Base-by-base conservation (phyloP, 768 basidiomycete genomes). In the Mycena sanguinolenta region DNA sequence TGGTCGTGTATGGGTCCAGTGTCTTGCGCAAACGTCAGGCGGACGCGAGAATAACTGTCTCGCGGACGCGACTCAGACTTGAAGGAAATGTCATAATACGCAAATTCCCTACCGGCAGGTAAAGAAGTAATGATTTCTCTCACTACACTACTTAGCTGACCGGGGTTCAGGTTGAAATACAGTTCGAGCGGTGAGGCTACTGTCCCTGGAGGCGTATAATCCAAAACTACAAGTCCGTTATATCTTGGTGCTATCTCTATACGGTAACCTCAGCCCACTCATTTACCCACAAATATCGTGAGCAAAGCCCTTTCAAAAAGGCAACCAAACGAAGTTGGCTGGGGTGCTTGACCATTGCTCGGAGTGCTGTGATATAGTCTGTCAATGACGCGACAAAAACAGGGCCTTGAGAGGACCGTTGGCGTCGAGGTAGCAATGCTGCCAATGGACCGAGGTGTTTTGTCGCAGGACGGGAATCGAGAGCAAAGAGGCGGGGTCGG, bases 201-300 rank as follows among this genome's bases (percentile, higher is more conserved):
- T 10, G 32, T 34, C 32, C 32, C 4, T 34, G 32, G 32, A 34
- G 32, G 32, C 32, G 32, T 34, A 34, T 34, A 34, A 34, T 5
- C 32, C 10, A 10, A 10, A 34, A 34, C 32, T 34, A 34, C 32
- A 34, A 5, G 32, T 34, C 32, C 32, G 4, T 34, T 10, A 34
- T 34, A 34, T 34, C 32, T 34, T n/a, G n/a, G n/a, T n/a, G n/a
- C 32, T 34, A 34, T n/a, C n/a, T 42, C 53, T 65, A 65, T 34
- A 92, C 83, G 19, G 25, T 58, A 25, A 89, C 71, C 73, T 85
- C 83, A 5, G 84, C 81, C 82, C 90, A 89, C 73, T 90, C 88
- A 65, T 91, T 91, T 42, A 89, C 85, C 91, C 92, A 92, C 88
- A 92, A 88, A 75, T 91, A 90, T 53, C 89, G 82, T 30, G 89